phyloP scores from a whole-genome alignment of 495 filamentous ascomycete species.

The Tuber indicum region DNA sequence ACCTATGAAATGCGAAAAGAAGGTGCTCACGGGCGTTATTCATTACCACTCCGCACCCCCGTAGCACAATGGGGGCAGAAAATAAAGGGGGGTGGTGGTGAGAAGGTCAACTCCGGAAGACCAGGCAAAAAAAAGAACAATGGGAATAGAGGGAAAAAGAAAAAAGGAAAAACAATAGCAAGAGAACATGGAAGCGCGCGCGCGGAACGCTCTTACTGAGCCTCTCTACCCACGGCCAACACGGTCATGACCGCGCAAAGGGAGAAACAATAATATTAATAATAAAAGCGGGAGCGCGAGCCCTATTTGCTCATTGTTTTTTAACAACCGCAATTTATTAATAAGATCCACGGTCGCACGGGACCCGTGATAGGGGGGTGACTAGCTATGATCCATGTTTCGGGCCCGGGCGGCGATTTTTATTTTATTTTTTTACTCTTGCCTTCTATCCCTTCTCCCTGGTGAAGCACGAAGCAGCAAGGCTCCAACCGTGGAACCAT shows the following conservation, averaged over 20 bases:
- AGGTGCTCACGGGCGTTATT: neutral
- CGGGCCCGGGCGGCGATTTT: conserved; percentile 26
- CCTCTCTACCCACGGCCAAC: neutral
- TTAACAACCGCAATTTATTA: conserved; percentile 12
- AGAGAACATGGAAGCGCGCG: conserved; percentile 8
- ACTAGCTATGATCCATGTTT: conserved; percentile 34
- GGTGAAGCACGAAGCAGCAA: conserved; percentile 23
- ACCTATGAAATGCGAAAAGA: neutral
- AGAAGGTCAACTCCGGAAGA: neutral
- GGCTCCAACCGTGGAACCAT: conserved; percentile 34
- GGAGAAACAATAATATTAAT: neutral
- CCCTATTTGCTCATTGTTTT: neutral
- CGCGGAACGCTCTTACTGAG: neutral
- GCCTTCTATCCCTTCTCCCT: conserved; percentile 8
- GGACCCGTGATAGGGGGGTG: conserved; percentile 26
- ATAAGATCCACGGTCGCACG: conserved; percentile 28
- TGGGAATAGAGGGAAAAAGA: conserved; percentile 5
- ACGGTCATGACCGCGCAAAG: neutral
- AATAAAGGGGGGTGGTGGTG: neutral
- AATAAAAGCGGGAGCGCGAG: neutral
- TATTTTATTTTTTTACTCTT: conserved; percentile 8
- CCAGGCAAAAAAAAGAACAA: conserved; percentile 6
- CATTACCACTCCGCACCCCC: neutral
- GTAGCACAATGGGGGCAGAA: neutral
- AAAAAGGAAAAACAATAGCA: conserved; percentile 8